A percentile compares a stretch with the other conserved stretches of the same genome.
phyloP scores from a whole-genome alignment of 2,329 filamentous ascomycete genomes.

The Phyllosticta paracitricarpa region DNA sequence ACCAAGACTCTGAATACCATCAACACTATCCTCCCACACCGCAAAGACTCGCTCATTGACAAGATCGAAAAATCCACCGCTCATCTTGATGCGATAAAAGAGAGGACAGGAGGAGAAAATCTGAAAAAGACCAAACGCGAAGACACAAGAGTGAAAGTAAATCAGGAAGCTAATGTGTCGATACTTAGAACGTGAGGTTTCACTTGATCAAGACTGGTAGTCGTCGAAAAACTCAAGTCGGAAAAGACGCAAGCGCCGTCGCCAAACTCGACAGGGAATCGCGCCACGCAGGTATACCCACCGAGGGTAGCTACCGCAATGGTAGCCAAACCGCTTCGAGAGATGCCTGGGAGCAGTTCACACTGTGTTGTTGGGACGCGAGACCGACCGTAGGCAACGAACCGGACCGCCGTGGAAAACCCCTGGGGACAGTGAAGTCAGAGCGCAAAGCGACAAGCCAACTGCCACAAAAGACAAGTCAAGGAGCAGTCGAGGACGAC shows the following conservation, averaged over 20 bases:
- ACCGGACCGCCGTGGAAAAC: constrained; percentile 1
- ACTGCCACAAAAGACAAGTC: not conserved
- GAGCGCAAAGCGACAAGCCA: not conserved
- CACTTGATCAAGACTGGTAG: not conserved
- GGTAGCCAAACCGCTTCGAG: not conserved
- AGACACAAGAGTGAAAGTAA: not conserved
- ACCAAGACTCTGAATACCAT: not conserved
- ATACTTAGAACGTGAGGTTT: not conserved
- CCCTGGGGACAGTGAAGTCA: not conserved
- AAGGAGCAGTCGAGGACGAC: not conserved
- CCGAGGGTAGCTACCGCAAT: not conserved
- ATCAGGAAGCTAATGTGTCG: not conserved
- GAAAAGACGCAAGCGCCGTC: not conserved
- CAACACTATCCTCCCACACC: not conserved
- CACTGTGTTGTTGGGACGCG: not conserved
- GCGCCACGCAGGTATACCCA: not conserved
- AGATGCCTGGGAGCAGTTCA: not conserved
- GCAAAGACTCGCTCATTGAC: constrained; percentile 4
- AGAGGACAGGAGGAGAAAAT: not conserved
- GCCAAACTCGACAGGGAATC: not conserved
- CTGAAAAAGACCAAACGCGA: not conserved
- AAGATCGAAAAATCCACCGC: not conserved
- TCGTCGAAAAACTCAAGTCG: not conserved
- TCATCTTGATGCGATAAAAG: not conserved
- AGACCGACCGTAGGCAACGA: not conserved